Conservation (phyloP, 306 rosid genomes). For the Begonia fuchsioides region DNA sequence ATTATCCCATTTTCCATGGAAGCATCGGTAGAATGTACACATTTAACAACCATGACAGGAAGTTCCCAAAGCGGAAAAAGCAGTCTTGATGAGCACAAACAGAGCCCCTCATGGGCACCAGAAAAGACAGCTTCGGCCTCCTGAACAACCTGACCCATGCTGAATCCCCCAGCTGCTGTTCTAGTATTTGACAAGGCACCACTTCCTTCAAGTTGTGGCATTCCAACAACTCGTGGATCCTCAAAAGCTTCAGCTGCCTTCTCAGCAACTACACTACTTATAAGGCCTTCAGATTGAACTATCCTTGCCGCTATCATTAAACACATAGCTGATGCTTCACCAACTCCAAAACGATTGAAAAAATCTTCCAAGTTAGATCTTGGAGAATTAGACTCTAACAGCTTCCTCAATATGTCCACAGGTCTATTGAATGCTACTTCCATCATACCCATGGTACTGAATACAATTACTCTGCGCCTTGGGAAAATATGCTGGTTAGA, state of each 20-base stretch:
- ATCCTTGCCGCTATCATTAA: slow-evolving; percentile 81
- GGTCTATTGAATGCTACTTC: slow-evolving; percentile 92
- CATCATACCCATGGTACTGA: slow-evolving; percentile 98
- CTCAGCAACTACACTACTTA: slow-evolving; percentile 62
- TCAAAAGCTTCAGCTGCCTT: slow-evolving; percentile 97
- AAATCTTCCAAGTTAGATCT: slow-evolving; percentile 86
- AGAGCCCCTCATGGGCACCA: slow-evolving; percentile 97
- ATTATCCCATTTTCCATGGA: slow-evolving; percentile 49
- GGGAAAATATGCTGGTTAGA: slow-evolving; percentile 92
- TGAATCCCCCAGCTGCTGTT: slow-evolving; percentile 80
- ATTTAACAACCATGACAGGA: slow-evolving; percentile 67
- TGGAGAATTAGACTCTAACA: slow-evolving; percentile 73
- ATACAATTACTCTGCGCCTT: slow-evolving; percentile 75
- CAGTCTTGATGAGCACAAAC: slow-evolving; percentile 79
- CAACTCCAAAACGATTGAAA: slow-evolving; percentile 90
- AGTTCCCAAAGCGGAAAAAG: slow-evolving; percentile 97
- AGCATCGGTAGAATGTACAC: slow-evolving; percentile 42
- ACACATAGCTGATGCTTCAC: slow-evolving; percentile 97
- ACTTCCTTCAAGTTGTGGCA: slow-evolving; percentile 90
- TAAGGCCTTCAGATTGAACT: slow-evolving; percentile 68
- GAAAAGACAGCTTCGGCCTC: slow-evolving; percentile 98
- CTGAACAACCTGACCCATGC: slow-evolving; percentile 99
- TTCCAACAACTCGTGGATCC: slow-evolving; percentile 92
- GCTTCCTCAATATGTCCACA: slow-evolving; percentile 71
- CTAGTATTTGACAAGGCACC: slow-evolving; percentile 68